Percentiles rank a stretch among this genome's conserved stretches.
Evolutionary conservation across 2,329 filamentous ascomycete genomes (phyloP).

Genomic region (Fusarium sp.): DNA sequence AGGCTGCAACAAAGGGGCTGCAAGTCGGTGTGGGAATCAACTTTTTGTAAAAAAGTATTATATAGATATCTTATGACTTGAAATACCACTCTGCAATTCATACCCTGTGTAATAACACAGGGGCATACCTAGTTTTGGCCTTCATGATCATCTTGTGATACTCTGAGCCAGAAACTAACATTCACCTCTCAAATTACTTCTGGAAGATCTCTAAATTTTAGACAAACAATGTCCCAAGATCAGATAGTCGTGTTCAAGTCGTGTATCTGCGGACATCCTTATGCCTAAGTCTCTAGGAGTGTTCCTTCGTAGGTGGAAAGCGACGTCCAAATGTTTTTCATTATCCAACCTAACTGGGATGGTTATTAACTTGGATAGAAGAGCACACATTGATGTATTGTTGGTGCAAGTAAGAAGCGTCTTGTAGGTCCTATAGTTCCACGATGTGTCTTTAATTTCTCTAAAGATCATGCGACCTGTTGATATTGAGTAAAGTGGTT

Average conservation of each 20-base stretch:
- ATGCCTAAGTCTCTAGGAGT: no score
- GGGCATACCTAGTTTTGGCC: background rate
- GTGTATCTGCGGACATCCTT: background rate
- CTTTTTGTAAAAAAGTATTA: slow-evolving; percentile 73
- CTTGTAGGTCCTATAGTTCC: no score
- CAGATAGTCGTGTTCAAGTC: no score
- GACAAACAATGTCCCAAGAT: background rate
- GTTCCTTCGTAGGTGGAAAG: no score
- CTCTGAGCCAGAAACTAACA: background rate
- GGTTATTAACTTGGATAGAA: no score
- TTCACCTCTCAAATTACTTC: background rate
- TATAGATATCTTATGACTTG: slow-evolving; percentile 30
- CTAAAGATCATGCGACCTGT: no score
- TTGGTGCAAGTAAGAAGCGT: no score
- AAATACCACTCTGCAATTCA: slow-evolving; percentile 27
- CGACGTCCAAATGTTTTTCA: no score
- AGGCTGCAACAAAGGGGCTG: slow-evolving; percentile 89
- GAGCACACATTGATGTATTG: no score
- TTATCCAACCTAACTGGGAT: no score
- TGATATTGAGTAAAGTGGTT: no score
- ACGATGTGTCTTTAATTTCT: no score
- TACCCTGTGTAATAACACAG: background rate
- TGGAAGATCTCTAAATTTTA: background rate
- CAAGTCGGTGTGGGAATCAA: slow-evolving; percentile 97
- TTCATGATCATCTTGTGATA: background rate